These are phyloP conservation scores for Biscutella auriculata DNA, from an alignment of 441 rosid genomes.

Conservation along the genomic window DNA sequence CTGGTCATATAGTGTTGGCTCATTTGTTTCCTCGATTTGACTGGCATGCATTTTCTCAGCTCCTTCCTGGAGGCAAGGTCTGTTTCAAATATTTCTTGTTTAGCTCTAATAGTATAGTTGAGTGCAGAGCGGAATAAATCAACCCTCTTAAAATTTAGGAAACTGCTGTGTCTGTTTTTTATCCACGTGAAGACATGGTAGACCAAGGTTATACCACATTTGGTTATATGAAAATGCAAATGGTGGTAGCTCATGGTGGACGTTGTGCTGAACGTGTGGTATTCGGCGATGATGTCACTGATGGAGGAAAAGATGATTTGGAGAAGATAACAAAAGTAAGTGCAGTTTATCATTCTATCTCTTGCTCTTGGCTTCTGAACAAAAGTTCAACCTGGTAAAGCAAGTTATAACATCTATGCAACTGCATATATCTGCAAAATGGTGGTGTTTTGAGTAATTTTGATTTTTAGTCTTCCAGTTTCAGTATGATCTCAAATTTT, in stretches of 20 bases:
- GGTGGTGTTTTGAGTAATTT: neutral
- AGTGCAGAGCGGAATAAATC: conserved; percentile 1
- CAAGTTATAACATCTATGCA: neutral
- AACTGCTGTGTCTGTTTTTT: conserved; percentile 91
- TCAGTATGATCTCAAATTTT: conserved; percentile 2
- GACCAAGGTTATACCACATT: conserved; percentile 93
- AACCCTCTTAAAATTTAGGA: conserved; percentile 37
- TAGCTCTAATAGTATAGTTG: neutral
- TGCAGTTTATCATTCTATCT: neutral
- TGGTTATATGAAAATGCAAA: conserved; percentile 99
- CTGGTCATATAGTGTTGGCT: conserved; percentile 86
- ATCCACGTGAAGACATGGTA: conserved; percentile 88
- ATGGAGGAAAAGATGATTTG: conserved; percentile 90
- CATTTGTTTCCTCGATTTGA: conserved; percentile 94
- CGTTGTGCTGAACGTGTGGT: conserved; percentile 84
- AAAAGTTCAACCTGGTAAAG: neutral
- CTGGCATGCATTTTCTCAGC: conserved; percentile 99
- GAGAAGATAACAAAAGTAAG: conserved; percentile 83
- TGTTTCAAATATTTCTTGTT: neutral
- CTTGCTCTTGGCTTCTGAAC: neutral
- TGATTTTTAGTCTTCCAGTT: neutral
- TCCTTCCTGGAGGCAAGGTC: conserved; percentile 96
- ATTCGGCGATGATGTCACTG: conserved; percentile 78
- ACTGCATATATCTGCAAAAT: neutral
- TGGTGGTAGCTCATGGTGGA: conserved; percentile 98